Percentiles rank a stretch among this genome's conserved stretches.
Evolutionary conservation across 768 basidiomycete genomes (phyloP).

Genomic region (Termitomyces titanicus): DNA sequence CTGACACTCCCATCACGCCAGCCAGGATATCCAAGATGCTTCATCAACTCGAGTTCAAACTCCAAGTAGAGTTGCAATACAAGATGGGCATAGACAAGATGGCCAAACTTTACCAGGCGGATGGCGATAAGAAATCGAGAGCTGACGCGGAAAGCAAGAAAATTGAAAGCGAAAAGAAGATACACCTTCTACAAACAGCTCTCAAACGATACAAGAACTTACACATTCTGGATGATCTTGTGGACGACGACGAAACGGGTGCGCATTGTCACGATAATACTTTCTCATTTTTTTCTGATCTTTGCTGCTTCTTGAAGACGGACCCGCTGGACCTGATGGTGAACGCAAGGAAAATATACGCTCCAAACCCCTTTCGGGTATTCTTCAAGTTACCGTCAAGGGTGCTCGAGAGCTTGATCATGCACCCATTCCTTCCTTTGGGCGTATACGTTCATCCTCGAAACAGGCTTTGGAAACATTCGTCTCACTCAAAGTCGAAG

Average conservation of each 20-base stretch:
- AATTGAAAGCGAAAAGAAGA: conserved; percentile 95
- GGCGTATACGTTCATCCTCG: conserved; percentile 68
- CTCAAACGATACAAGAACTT: conserved; percentile 96
- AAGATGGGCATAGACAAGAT: conserved; percentile 99
- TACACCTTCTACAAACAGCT: conserved; percentile 86
- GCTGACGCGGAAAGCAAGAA: conserved; percentile 92
- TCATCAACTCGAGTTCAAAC: conserved; percentile 98
- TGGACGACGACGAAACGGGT: conserved; percentile 82
- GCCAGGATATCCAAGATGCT: conserved; percentile 97
- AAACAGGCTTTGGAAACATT: conserved; percentile 82
- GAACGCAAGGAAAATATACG: conserved; percentile 92
- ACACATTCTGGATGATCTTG: conserved; percentile 86
- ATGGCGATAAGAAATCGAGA: conserved; percentile 95
- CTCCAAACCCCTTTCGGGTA: conserved; percentile 91
- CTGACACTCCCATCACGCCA: conserved; percentile 93
- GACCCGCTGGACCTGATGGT: conserved; percentile 57
- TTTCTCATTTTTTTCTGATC: not conserved
- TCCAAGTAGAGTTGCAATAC: conserved; percentile 97
- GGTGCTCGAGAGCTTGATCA: conserved; percentile 95
- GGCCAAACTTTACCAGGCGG: conserved; percentile 93
- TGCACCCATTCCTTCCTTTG: conserved; percentile 63
- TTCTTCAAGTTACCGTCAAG: conserved; percentile 83
- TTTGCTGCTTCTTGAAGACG: conserved; percentile 24
- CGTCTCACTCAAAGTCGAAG: conserved; percentile 95
- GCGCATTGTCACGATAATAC: conserved; percentile 16